Percentiles rank a stretch among this genome's conserved stretches.
Evolutionary conservation across 2,329 filamentous ascomycete species (phyloP).

Genomic region (Arthrinium puccinioides): DNA sequence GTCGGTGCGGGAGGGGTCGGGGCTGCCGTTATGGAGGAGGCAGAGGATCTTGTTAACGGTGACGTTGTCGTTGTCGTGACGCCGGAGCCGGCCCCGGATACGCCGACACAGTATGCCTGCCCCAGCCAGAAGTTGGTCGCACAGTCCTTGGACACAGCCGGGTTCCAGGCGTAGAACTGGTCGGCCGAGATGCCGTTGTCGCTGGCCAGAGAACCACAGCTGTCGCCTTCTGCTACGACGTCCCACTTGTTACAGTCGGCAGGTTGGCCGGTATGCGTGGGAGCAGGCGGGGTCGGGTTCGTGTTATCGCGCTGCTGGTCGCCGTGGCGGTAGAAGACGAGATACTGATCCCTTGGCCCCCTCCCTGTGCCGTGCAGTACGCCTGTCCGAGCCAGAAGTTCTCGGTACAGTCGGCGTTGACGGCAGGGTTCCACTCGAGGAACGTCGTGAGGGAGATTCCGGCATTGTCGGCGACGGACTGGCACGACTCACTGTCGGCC

Average conservation of each 20-base stretch:
- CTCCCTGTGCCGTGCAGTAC: constrained; percentile 8
- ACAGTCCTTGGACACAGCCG: constrained; percentile 2
- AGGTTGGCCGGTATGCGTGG: background rate
- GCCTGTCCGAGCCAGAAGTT: constrained; percentile 11
- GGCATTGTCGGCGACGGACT: background rate
- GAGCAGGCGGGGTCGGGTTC: background rate
- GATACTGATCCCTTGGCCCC: no score
- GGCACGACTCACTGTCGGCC: background rate
- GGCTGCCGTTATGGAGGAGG: no score
- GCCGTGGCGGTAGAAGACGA: background rate
- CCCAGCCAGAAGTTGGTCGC: background rate
- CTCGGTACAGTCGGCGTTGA: constrained; percentile 9
- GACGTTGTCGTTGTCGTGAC: no score
- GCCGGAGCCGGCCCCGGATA: no score
- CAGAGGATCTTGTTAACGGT: no score
- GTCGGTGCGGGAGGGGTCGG: constrained; percentile 1
- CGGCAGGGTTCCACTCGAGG: constrained; percentile 11
- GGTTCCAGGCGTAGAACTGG: constrained; percentile 3
- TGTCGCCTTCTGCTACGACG: background rate
- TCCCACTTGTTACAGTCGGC: no score
- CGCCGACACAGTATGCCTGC: background rate
- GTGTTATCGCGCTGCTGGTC: background rate
- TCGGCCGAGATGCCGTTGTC: background rate
- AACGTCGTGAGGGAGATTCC: constrained; percentile 1
- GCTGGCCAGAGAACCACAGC: background rate